phyloP scores from a whole-genome alignment of 2,329 filamentous ascomycete genomes.

The Nectriaceae sp. region DNA sequence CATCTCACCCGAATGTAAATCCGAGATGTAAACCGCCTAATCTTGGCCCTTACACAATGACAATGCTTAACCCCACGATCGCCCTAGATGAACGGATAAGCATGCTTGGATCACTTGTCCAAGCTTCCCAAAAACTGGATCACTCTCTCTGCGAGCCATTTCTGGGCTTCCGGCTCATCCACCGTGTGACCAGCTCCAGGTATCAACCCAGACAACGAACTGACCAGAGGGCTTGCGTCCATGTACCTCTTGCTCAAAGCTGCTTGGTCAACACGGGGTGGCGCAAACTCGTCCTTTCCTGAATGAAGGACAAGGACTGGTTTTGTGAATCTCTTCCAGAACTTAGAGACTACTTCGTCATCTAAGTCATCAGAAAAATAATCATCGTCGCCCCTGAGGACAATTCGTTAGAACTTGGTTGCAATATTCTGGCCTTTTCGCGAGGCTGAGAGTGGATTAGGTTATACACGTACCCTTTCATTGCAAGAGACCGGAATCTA shows the following conservation, averaged over 20 bases:
- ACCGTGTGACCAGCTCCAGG: constrained; percentile 56
- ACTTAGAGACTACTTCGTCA: constrained; percentile 53
- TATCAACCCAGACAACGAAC: constrained; percentile 53
- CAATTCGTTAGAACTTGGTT: constrained; percentile 5
- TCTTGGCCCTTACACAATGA: too few relatives aligned
- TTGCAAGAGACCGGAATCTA: constrained; percentile 52
- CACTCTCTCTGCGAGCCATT: constrained; percentile 52
- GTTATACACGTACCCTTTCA: constrained; percentile 47
- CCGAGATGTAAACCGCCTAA: too few relatives aligned
- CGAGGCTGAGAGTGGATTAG: too few relatives aligned
- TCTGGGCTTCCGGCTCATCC: constrained; percentile 43
- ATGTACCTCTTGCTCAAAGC: constrained; percentile 60
- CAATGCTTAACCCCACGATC: too few relatives aligned
- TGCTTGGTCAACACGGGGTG: constrained; percentile 57
- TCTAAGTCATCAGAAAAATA: constrained; percentile 82
- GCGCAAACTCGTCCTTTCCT: constrained; percentile 66
- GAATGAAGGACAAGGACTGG: constrained; percentile 67
- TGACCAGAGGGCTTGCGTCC: constrained; percentile 45
- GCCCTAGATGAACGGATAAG: too few relatives aligned
- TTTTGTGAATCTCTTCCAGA: constrained; percentile 66
- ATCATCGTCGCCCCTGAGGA: constrained; percentile 71
- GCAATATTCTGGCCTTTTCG: not conserved
- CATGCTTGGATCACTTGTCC: too few relatives aligned
- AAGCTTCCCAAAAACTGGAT: constrained; percentile 45
- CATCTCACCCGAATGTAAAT: too few relatives aligned